Base-by-base conservation (phyloP, 345 rosid genomes). In the Laguncularia racemosa region DNA sequence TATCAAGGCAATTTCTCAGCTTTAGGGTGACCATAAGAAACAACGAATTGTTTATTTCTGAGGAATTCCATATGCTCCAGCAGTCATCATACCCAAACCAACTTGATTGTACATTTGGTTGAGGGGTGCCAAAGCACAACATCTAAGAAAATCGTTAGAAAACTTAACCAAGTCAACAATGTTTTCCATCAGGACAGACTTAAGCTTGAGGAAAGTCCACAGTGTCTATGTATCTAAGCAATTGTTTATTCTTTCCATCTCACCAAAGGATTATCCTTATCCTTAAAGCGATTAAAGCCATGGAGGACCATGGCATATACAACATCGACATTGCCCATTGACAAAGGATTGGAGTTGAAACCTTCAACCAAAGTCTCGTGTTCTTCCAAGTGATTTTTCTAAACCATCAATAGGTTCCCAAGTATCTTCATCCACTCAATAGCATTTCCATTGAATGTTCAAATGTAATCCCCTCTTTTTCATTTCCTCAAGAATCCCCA, bases 61-160 rank as follows among this genome's bases (percentile, higher is more conserved):
- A 20, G 97, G 87, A 65, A 91, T 87, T 1, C 97, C 96, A 60
- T 91, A 91, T 14, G 93, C 80, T 10, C 96, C 96, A 4, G 95
- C 93, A 4, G 87, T 89, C 91, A 91, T 73, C 84, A 91, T 75
- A 15, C 97, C 97, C 65, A 83, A 48, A 13, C 91, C 75, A 0
- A 79, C 60, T 67, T 87, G 96, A 56, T 81, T 87, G 56, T 85
- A 81, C 84, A 87, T 75, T 18, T 72, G 59, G 6, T 85, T 49
- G 15, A 87, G 78, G 13, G 85, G 65, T 18, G 77, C 86, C 46
- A 91, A 53, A 9, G 88, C 96, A 76, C 81, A 83, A 12, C 87
- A 71, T 6, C 91, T 95, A 53, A 81, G 70, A 59, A 60, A 70
- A 12, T 95, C 88, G 51, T 61, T 55, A 1, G 75, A 63, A 60